A percentile compares a stretch with the other conserved stretches of the same genome.
These are phyloP conservation scores for Paraconiothyrium brasiliense DNA, from an alignment of 2,329 filamentous ascomycete genomes.

Conservation along the genomic window DNA sequence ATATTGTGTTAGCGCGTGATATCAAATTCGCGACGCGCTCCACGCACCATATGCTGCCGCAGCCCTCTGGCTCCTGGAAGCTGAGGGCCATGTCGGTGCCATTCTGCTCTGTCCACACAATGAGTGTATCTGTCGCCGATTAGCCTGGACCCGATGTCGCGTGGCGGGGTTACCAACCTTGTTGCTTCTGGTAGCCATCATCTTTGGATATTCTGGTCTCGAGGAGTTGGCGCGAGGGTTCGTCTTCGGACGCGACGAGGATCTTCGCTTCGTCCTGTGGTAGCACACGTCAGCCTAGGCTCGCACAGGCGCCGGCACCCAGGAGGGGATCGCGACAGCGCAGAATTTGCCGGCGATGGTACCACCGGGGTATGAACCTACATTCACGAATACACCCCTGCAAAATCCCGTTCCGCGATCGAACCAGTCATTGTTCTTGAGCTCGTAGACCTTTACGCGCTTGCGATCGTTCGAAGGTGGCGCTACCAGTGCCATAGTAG, in stretches of 20 bases:
- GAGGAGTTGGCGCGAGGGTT: conserved; percentile 81
- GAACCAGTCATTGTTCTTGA: conserved; percentile 99
- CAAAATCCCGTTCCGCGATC: conserved; percentile 97
- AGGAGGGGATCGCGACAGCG: conserved; percentile 26
- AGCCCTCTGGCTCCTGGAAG: conserved; percentile 97
- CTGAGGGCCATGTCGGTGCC: conserved; percentile 96
- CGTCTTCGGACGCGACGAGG: conserved; percentile 91
- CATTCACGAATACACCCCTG: conserved; percentile 76
- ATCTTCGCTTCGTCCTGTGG: conserved; percentile 84
- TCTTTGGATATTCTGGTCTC: conserved; percentile 92
- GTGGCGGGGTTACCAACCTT: conserved; percentile 68
- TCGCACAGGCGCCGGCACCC: conserved; percentile 16
- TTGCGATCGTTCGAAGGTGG: conserved; percentile 61
- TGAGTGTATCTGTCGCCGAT: conserved; percentile 79
- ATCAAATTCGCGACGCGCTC: conserved; percentile 16
- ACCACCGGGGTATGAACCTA: conserved; percentile 57
- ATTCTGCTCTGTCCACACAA: conserved; percentile 95
- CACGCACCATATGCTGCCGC: conserved; percentile 84
- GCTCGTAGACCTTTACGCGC: conserved; percentile 97
- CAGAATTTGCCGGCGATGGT: conserved; percentile 15
- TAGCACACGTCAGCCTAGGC: conserved; percentile 55
- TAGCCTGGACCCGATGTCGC: conserved; percentile 20
- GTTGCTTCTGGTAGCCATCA: conserved; percentile 97
- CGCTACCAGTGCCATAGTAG: conserved; percentile 52
- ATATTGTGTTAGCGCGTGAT: conserved; percentile 28